These are phyloP conservation scores for Zasmidium angulare DNA, from an alignment of 2,329 filamentous ascomycete species.

Conservation along the genomic window DNA sequence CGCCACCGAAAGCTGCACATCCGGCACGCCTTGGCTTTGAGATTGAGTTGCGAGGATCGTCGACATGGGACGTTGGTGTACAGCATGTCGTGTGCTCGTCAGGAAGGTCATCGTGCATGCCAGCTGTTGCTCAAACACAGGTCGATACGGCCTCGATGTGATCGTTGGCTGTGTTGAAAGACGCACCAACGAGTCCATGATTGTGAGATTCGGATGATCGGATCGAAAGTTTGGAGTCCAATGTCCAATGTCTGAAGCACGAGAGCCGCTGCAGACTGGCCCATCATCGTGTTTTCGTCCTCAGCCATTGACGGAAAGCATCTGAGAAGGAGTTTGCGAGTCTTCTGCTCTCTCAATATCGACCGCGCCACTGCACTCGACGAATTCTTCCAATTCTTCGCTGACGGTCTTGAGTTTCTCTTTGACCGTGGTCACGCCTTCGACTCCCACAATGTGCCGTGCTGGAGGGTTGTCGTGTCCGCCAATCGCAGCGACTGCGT, in stretches of 20 bases:
- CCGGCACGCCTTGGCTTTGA: background rate
- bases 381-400: constrained; percentile 94
- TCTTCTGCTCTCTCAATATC: constrained; percentile 57
- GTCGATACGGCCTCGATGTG: too few species aligned
- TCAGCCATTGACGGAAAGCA: background rate
- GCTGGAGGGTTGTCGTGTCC: constrained; percentile 95
- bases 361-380: constrained; percentile 82
- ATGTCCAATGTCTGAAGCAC: background rate
- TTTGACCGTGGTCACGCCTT: constrained; percentile 83
- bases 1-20: constrained; percentile 4
- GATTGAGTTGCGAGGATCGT: constrained; percentile 1
- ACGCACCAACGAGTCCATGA: background rate
- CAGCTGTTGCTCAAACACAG: too few species aligned
- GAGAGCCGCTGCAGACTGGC: background rate
- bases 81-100: too few species aligned
- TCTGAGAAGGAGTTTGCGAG: constrained; percentile 9
- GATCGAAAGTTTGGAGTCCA: background rate
- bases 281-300: background rate
- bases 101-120: too few species aligned
- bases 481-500: constrained; percentile 86
- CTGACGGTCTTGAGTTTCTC: constrained; percentile 96
- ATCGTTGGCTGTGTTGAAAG: too few species aligned
- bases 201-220: background rate
- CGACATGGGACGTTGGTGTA: too few species aligned
- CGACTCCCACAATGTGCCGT: constrained; percentile 87